Evolutionary conservation across 1,139 yeast genomes (phyloP).

Genomic region (Magnusiomyces sp.): DNA sequence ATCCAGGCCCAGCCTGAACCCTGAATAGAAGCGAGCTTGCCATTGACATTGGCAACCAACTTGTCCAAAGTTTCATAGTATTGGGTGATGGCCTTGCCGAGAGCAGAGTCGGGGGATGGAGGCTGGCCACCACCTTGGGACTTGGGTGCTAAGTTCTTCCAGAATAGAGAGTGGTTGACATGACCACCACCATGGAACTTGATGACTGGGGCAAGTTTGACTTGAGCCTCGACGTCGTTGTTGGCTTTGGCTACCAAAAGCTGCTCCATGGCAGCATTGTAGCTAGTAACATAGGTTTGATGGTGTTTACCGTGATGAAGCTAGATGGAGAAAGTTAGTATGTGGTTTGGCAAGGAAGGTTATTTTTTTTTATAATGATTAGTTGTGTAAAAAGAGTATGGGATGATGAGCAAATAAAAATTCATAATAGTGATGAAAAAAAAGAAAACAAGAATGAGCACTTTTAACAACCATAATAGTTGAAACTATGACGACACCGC

Average conservation of each 20-base stretch:
- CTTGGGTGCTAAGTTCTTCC: slow-evolving; percentile 85
- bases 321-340: slow-evolving; percentile 1
- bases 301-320: slow-evolving; percentile 87
- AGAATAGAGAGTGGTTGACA: slow-evolving; percentile 77
- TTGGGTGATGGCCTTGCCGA: slow-evolving; percentile 53
- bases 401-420: no score
- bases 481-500: no score
- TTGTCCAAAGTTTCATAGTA: slow-evolving; percentile 76
- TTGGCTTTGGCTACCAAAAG: slow-evolving; percentile 59
- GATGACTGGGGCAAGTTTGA: slow-evolving; percentile 64
- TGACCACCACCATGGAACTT: slow-evolving; percentile 96
- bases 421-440: no score
- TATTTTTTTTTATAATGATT: no score
- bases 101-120: slow-evolving; percentile 49
- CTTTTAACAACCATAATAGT: no score
- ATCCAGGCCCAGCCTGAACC: slow-evolving; percentile 98
- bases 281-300: slow-evolving; percentile 87
- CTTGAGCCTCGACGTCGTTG: slow-evolving; percentile 61
- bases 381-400: no score
- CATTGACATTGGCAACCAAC: slow-evolving; percentile 59
- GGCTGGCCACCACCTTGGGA: slow-evolving; percentile 80
- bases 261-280: slow-evolving; percentile 75
- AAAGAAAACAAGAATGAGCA: no score
- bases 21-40: slow-evolving; percentile 83
- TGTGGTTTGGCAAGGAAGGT: no score